These are phyloP conservation scores for Zygosaccharomyces pseudobailii DNA, from an alignment of 1,139 yeast genomes.

Conservation along the genomic window DNA sequence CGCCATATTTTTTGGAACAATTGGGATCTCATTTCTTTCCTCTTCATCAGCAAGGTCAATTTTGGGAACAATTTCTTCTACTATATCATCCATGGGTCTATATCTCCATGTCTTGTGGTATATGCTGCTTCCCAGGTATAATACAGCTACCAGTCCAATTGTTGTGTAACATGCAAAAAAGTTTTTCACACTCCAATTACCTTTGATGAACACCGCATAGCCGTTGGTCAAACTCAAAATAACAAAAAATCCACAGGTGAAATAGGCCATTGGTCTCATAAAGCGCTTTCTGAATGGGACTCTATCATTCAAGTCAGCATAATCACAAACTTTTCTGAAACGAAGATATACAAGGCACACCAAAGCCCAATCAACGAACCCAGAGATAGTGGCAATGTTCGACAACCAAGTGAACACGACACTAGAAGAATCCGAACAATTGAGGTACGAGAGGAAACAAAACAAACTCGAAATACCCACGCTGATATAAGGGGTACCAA, in stretches of 20 bases:
- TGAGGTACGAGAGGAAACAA: constrained; percentile 52
- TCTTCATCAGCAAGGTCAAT: constrained; percentile 16
- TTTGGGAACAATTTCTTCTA: constrained; percentile 21
- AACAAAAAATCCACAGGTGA: constrained; percentile 40
- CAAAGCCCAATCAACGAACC: constrained; percentile 37
- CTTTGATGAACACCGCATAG: constrained; percentile 46
- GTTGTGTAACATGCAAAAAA: constrained; percentile 57
- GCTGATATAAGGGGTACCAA: constrained; percentile 50
- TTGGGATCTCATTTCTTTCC: constrained; percentile 9
- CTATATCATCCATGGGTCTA: constrained; percentile 40
- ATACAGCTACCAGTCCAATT: constrained; percentile 43
- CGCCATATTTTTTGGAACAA: constrained; percentile 12
- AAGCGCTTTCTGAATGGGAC: constrained; percentile 44
- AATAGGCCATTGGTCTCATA: constrained; percentile 46
- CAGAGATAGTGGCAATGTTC: constrained; percentile 37
- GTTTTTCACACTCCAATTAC: constrained; percentile 38
- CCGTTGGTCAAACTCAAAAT: constrained; percentile 49
- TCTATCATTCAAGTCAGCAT: constrained; percentile 41
- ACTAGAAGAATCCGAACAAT: constrained; percentile 42
- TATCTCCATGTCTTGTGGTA: constrained; percentile 35
- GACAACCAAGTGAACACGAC: constrained; percentile 39
- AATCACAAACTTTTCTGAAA: constrained; percentile 45
- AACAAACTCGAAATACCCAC: constrained; percentile 41
- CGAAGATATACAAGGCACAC: constrained; percentile 42
- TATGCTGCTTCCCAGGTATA: constrained; percentile 43